Evolutionary conservation across 441 rosid genomes (phyloP).

Genomic region (Gossypium schwendimanii): DNA sequence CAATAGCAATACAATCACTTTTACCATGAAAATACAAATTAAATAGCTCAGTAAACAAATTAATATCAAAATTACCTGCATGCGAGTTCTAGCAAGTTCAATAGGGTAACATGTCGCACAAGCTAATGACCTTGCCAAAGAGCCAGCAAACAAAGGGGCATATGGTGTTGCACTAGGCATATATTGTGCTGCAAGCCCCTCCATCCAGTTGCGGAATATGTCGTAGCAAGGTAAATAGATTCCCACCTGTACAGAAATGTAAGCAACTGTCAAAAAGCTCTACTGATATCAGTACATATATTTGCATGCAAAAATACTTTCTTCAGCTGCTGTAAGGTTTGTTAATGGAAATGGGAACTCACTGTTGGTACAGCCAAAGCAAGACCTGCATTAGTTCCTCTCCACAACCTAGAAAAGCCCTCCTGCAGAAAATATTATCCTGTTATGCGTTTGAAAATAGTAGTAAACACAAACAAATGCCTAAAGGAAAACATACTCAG

Average conservation of each 20-base stretch:
- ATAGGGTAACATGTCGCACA: constrained; percentile 89
- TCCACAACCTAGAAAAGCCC: constrained; percentile 83
- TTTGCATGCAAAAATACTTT: neutral
- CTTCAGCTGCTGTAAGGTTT: neutral
- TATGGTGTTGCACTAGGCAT: constrained; percentile 46
- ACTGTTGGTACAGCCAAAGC: constrained; percentile 95
- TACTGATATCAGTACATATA: neutral
- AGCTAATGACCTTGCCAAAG: constrained; percentile 86
- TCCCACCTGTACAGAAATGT: constrained; percentile 57
- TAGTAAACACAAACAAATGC: neutral
- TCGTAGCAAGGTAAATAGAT: constrained; percentile 93
- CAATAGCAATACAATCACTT: neutral
- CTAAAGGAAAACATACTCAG: neutral
- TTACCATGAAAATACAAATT: neutral
- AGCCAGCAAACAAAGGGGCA: constrained; percentile 72
- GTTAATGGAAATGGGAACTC: constrained; percentile 17
- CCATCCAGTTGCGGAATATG: constrained; percentile 69
- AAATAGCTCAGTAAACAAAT: neutral
- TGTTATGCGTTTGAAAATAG: constrained; percentile 15
- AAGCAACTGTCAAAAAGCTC: constrained; percentile 2
- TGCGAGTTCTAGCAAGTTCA: constrained; percentile 94
- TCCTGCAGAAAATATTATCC: constrained; percentile 45
- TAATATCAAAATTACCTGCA: constrained; percentile 58
- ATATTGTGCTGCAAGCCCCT: constrained; percentile 43
- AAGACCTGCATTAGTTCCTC: constrained; percentile 95